Percentiles rank a stretch among this genome's conserved stretches.
phyloP scores from a whole-genome alignment of 1,284 basidiomycete species.

The Vanrija sp. region DNA sequence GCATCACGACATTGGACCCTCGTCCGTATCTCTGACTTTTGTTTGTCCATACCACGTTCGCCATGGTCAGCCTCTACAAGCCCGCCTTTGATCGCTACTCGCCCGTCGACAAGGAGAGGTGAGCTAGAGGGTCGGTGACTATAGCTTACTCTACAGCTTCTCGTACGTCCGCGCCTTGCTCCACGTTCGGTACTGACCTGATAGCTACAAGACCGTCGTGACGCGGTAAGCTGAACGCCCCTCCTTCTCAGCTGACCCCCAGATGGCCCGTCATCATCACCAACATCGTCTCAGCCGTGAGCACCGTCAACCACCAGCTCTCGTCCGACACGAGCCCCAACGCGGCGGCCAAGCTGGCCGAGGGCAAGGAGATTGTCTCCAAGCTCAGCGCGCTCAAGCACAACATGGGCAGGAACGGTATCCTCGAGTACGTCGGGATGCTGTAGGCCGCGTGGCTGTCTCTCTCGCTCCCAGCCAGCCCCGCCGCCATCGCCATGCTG shows the following conservation, averaged over 20 bases:
- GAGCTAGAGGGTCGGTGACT: background rate
- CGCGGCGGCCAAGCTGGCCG: constrained; percentile 49
- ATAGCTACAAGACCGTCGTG: constrained; percentile 43
- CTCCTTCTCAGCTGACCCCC: constrained; percentile 37
- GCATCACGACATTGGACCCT: background rate
- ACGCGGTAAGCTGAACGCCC: constrained; percentile 28
- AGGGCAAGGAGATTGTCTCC: constrained; percentile 77
- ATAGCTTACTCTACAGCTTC: constrained; percentile 27
- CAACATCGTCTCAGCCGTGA: constrained; percentile 67
- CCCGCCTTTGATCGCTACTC: constrained; percentile 39
- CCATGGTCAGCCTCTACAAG: constrained; percentile 27
- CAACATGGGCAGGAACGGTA: constrained; percentile 77
- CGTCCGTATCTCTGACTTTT: background rate
- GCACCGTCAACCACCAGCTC: constrained; percentile 58
- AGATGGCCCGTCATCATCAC: constrained; percentile 87
- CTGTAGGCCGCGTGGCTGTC: background rate
- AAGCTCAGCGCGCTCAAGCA: constrained; percentile 79
- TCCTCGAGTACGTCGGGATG: constrained; percentile 59
- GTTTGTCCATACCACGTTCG: background rate
- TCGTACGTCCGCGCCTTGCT: constrained; percentile 28
- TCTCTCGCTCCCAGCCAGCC: background rate
- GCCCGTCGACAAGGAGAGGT: constrained; percentile 48
- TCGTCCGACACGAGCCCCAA: constrained; percentile 27
- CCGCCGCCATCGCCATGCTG: background rate
- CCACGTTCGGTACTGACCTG: background rate